Percentiles rank a stretch among this genome's conserved stretches.
phyloP scores from a whole-genome alignment of 345 rosid genomes.

The Corchorus olitorius region DNA sequence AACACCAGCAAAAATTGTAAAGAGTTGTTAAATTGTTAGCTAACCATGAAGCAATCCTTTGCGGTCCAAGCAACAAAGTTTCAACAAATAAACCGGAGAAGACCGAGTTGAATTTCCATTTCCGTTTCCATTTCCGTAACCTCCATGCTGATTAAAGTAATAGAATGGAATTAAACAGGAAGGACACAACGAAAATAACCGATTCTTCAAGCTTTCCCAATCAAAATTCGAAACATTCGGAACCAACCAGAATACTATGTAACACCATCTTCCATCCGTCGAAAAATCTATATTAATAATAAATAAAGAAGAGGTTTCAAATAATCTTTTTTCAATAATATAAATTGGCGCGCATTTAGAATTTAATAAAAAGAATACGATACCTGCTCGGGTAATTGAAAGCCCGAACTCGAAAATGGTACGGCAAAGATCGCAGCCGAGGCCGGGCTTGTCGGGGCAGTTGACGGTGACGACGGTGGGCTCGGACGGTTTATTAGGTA shows the following conservation, averaged over 20 bases:
- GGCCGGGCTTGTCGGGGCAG: conserved; percentile 82
- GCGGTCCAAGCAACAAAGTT: conserved; percentile 56
- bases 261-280: conserved; percentile 85
- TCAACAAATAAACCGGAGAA: conserved; percentile 60
- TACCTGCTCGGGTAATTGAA: conserved; percentile 62
- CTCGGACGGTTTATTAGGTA: conserved; percentile 36
- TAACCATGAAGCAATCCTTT: conserved; percentile 72
- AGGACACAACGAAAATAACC: conserved; percentile 61
- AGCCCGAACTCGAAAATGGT: conserved; percentile 77
- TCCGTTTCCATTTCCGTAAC: neutral
- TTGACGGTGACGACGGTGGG: conserved; percentile 65
- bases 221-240: conserved; percentile 40
- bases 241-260: conserved; percentile 66
- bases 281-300: conserved; percentile 52
- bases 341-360: neutral
- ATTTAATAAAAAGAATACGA: neutral
- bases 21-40: neutral
- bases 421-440: conserved; percentile 75
- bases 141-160: conserved; percentile 38
- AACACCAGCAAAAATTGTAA: neutral
- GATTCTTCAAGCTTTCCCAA: conserved; percentile 67
- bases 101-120: conserved; percentile 22
- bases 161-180: conserved; percentile 42
- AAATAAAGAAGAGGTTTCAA: neutral
- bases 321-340: neutral